Evolutionary conservation across 108 stramenopile species (phyloP).

Genomic region (Cyclotella distinguenda): DNA sequence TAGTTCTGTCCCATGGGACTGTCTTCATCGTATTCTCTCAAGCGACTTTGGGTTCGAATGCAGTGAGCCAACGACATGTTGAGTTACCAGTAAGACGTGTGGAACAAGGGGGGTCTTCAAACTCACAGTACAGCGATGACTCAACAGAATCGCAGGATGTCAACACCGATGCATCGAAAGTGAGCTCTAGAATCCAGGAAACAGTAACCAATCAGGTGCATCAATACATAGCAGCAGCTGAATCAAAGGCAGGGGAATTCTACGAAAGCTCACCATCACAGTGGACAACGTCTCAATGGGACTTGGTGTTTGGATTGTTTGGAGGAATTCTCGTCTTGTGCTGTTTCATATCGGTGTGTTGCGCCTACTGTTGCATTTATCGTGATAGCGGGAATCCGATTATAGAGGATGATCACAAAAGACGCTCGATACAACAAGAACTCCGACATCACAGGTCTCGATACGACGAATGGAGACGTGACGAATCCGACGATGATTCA

Average conservation of each 20-base stretch:
- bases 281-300: slow-evolving; percentile 31
- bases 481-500: not conserved
- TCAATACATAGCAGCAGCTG: slow-evolving; percentile 9
- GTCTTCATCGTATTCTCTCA: no score
- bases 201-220: slow-evolving; percentile 8
- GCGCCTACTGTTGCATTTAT: slow-evolving; percentile 17
- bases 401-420: not conserved
- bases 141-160: no score
- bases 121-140: no score
- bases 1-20: no score
- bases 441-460: slow-evolving; percentile 2
- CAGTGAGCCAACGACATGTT: no score
- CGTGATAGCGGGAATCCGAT: slow-evolving; percentile 2
- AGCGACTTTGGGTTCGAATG: no score
- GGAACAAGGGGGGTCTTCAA: no score
- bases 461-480: not conserved
- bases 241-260: slow-evolving; percentile 32
- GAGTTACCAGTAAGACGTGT: no score
- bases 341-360: slow-evolving; percentile 16
- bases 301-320: slow-evolving; percentile 12
- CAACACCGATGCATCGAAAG: not conserved
- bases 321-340: slow-evolving; percentile 12
- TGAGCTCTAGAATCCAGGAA: not conserved
- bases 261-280: slow-evolving; percentile 24
- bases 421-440: not conserved